Conservation (phyloP, 2,329 filamentous ascomycete genomes). For the Saccharata proteae region DNA sequence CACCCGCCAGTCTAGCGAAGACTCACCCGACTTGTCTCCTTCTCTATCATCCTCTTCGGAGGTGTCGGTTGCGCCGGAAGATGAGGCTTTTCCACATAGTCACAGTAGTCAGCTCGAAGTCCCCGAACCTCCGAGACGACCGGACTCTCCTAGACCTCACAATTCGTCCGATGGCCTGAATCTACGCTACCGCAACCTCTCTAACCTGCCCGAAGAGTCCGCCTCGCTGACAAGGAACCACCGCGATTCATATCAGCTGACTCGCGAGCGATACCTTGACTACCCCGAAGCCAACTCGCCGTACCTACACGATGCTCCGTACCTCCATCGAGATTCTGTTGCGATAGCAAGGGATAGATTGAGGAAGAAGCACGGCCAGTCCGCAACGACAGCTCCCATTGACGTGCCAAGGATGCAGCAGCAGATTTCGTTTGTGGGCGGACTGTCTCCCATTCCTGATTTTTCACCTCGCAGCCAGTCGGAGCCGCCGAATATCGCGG, state of each 20-base stretch:
- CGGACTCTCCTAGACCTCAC: background rate
- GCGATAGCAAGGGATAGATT: slow-evolving; percentile 5
- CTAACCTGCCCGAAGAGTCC: background rate
- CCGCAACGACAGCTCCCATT: background rate
- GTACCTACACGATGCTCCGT: background rate
- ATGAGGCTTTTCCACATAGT: background rate
- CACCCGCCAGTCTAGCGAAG: slow-evolving; percentile 15
- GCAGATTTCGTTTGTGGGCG: slow-evolving; percentile 6
- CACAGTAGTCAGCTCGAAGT: too few species aligned
- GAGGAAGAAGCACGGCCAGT: slow-evolving; percentile 3
- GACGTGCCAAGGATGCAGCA: slow-evolving; percentile 3
- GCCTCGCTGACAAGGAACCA: slow-evolving; percentile 1
- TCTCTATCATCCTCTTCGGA: background rate
- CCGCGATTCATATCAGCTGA: slow-evolving; percentile 1
- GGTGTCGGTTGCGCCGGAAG: background rate
- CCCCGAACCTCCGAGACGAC: background rate
- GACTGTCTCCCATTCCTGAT: slow-evolving; percentile 5
- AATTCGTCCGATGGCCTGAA: background rate
- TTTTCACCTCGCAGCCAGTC: too few species aligned
- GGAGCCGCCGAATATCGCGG: too few species aligned
- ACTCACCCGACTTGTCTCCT: background rate
- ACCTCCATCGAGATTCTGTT: slow-evolving; percentile 6
- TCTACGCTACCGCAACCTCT: slow-evolving; percentile 1
- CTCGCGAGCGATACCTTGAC: slow-evolving; percentile 2
- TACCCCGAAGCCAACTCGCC: background rate